These are phyloP conservation scores for Pholiota molesta DNA, from an alignment of 768 basidiomycete genomes.

Conservation along the genomic window DNA sequence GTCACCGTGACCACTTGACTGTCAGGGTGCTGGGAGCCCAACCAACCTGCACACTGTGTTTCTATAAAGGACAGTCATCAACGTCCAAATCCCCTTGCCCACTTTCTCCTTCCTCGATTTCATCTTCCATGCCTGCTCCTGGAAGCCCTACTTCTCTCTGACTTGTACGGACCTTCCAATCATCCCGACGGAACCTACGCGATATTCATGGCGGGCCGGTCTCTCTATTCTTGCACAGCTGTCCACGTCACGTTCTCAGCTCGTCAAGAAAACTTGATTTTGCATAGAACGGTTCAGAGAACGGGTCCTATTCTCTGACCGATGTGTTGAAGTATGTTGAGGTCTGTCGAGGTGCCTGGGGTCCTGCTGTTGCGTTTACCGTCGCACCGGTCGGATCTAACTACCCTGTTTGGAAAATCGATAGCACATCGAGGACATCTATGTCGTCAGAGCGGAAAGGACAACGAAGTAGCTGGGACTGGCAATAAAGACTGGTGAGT, in stretches of 20 bases:
- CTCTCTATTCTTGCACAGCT: slow-evolving; percentile 15
- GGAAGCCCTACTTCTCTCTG: background rate
- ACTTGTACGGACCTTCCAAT: background rate
- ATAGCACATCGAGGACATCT: background rate
- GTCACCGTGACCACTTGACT: slow-evolving; percentile 19
- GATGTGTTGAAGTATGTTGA: background rate
- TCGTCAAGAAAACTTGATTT: background rate
- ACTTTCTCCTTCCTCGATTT: slow-evolving; percentile 11
- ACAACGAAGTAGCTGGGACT: background rate
- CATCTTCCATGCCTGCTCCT: slow-evolving; percentile 5
- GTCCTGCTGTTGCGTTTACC: background rate
- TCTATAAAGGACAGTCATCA: slow-evolving; percentile 24
- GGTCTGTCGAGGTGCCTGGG: background rate
- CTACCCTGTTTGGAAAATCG: background rate
- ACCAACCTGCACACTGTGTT: slow-evolving; percentile 15
- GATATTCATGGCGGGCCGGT: slow-evolving; percentile 6
- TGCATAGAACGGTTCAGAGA: slow-evolving; percentile 3
- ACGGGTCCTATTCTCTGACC: background rate
- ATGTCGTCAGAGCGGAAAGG: no score
- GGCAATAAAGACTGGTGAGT: background rate
- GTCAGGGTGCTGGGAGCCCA: slow-evolving; percentile 26
- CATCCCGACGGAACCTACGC: background rate
- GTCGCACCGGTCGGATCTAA: slow-evolving; percentile 8
- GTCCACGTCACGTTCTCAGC: slow-evolving; percentile 6
- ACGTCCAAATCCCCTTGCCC: slow-evolving; percentile 8